A percentile compares a stretch with the other conserved stretches of the same genome.
These are phyloP conservation scores for Rauvolfia tetraphylla DNA, from an alignment of 257 asterid species.

Conservation along the genomic window DNA sequence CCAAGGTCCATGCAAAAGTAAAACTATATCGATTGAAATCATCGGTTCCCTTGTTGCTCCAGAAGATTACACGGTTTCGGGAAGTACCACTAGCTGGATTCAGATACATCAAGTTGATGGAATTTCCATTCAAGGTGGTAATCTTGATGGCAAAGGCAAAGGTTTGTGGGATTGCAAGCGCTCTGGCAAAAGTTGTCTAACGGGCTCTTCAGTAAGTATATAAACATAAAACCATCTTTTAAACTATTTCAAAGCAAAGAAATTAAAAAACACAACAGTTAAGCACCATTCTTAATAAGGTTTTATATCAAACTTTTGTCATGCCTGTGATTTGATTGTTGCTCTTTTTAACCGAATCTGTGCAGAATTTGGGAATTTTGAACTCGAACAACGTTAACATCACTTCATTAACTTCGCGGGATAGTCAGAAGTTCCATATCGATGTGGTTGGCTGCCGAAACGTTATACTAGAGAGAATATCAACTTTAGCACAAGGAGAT, in stretches of 20 bases:
- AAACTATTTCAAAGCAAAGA: no score
- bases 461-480: constrained; percentile 24
- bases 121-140: constrained; percentile 6
- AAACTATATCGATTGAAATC: neutral
- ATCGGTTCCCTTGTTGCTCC: neutral
- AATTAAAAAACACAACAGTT: no score
- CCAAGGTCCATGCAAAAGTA: neutral
- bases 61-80: neutral
- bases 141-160: constrained; percentile 26
- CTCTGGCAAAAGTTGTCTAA: constrained; percentile 16
- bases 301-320: no score
- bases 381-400: constrained; percentile 27
- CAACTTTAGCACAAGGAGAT: constrained; percentile 34
- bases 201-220: constrained; percentile 19
- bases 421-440: constrained; percentile 56
- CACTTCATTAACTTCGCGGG: constrained; percentile 35
- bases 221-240: neutral
- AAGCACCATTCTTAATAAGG: no score
- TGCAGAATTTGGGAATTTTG: constrained; percentile 16
- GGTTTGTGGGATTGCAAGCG: constrained; percentile 28
- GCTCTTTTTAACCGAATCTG: no score
- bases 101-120: neutral
- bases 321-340: no score
- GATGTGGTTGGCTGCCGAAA: constrained; percentile 34
- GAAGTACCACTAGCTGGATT: neutral